Evolutionary conservation across 1,284 basidiomycete species (phyloP), one percentile per base, ranked within the genome.

Genomic region (Fereydounia khargensis): DNA sequence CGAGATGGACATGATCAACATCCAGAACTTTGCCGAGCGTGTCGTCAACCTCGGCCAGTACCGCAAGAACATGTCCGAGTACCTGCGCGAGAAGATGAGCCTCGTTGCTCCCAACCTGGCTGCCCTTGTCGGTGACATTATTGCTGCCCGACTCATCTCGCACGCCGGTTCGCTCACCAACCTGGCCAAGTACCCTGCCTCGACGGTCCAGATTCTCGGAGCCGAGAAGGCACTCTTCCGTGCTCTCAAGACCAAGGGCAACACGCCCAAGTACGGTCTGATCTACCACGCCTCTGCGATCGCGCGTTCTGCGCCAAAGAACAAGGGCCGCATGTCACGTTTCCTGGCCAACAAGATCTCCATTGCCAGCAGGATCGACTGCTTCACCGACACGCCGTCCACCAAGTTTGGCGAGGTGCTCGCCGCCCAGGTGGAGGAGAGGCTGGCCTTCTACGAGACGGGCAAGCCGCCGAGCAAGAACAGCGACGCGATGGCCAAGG

Each of bases 181-280:
- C 79, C 80, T 97, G 56, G 91, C 90, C 82, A 97, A 98, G 81
- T 95, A 97, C 79, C 94, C 94, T 23, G 94, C 94, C 3, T 92
- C 89, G 69, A 98, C 94, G 6, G 91, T 97, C 41, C 94, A 98
- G 80, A 97, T 98, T 68, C 82, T 98, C 30, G 94, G 94, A 70
- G 94, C 94, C 18, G 94, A 98, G 80, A 97, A 98, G 80, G 94
- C 94, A 1, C 82, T 98, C 32, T 98, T 98, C 85, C 82, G 94
- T 51, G 94, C 94, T 0, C 81, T 98, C 72, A 98, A 98, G 82
- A 97, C 94, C 31, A 98, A 97, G 80, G 91, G 91, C 23, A 96
- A 97, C 79, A 97, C 94, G 0, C 94, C 92, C 47, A 98, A 98
- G 89, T 91, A 72, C 35, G 47, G 51, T 31, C 47, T 61, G 28